Base-by-base conservation (phyloP, 495 filamentous ascomycete genomes). In the Penicillium paxilli region DNA sequence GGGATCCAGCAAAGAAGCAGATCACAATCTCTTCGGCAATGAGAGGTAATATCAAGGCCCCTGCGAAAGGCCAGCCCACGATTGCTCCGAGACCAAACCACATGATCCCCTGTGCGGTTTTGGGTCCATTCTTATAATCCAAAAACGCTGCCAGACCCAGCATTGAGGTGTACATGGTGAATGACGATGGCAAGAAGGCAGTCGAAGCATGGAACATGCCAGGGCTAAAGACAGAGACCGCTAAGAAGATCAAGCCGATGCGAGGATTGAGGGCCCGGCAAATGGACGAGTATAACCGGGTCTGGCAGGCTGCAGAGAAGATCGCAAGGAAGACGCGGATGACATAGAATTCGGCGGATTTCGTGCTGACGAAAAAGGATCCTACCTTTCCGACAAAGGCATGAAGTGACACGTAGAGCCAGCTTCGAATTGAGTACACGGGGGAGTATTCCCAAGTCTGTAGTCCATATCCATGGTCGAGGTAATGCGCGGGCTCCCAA, bases 381-480 rank as follows among this genome's bases (percentile, higher is more conserved):
- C 83, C 78, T 8, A 88, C 44, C 53, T 84, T 88, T 10, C 84
- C 86, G 40, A 88, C 68, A 33, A 86, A 60, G 42, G 91, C 89
- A 73, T 99, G 93, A 8, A 97, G 69, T n/a, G 78, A 84, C 22
- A 95, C 76, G 66, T 99, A 99, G 25, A 90, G 80, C 95, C 95
- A 99, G 74, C 91, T 96, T 49, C 95, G 87, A 62, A 99, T 96
- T 25, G 90, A 90, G 68, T 90, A 98, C 44, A 92, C 87, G 1
- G 95, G 95, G 0, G 93, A 96, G 72, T 98, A 99, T 68, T 99
- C 95, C 95, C 95, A 99, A 14, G 95, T 99, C 72, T 99, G 90
- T 28, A 98, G 75, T 24, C 95, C 95, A 65, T 93, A 92, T 64
- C 90, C 89, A 77, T 96, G 91, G 54, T 83, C 85, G 24, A 99